A percentile compares a stretch with the other conserved stretches of the same genome.
Evolutionary conservation across 2,329 filamentous ascomycete species (phyloP).

Genomic region (Neopestalotiopsis clavispora): DNA sequence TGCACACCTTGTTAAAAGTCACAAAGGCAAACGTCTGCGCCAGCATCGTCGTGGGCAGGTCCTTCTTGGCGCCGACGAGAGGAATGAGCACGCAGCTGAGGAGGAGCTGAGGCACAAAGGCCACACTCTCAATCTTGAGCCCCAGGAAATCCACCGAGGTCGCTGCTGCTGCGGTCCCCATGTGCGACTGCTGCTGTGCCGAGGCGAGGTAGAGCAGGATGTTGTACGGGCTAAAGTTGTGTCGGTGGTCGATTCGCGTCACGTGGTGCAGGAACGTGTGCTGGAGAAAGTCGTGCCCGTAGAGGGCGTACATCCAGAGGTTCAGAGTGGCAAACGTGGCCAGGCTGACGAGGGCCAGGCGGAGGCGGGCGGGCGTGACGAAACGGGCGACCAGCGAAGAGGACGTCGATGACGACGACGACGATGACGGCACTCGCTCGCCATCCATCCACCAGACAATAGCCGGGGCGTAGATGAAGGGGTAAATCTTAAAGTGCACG

Average conservation of each 20-base stretch:
- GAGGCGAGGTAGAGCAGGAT: constrained; percentile 87
- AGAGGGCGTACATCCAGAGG: constrained; percentile 76
- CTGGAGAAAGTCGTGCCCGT: constrained; percentile 79
- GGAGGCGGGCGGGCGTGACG: constrained; percentile 58
- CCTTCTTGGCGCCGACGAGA: constrained; percentile 76
- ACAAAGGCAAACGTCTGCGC: constrained; percentile 98
- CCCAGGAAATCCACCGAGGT: constrained; percentile 12
- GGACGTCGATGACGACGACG: constrained; percentile 26
- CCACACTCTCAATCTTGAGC: constrained; percentile 72
- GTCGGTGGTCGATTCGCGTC: constrained; percentile 90
- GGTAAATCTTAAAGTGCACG: constrained; percentile 99
- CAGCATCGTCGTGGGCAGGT: constrained; percentile 84
- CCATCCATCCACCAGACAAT: constrained; percentile 81
- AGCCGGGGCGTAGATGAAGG: constrained; percentile 89
- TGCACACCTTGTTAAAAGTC: constrained; percentile 98
- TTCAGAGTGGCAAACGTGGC: constrained; percentile 78
- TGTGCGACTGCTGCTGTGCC: constrained; percentile 46
- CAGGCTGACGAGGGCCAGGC: constrained; percentile 68
- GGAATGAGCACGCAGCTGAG: constrained; percentile 80
- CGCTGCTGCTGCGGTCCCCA: constrained; percentile 11
- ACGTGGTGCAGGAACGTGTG: constrained; percentile 95
- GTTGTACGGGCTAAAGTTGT: constrained; percentile 98
- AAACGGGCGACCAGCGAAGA: constrained; percentile 43
- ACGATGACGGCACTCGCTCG: constrained; percentile 43
- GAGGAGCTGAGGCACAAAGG: constrained; percentile 86